Evolutionary conservation across 768 basidiomycete species (phyloP), one percentile per base, ranked within the genome.

Genomic region (Naganishia antarctica): DNA sequence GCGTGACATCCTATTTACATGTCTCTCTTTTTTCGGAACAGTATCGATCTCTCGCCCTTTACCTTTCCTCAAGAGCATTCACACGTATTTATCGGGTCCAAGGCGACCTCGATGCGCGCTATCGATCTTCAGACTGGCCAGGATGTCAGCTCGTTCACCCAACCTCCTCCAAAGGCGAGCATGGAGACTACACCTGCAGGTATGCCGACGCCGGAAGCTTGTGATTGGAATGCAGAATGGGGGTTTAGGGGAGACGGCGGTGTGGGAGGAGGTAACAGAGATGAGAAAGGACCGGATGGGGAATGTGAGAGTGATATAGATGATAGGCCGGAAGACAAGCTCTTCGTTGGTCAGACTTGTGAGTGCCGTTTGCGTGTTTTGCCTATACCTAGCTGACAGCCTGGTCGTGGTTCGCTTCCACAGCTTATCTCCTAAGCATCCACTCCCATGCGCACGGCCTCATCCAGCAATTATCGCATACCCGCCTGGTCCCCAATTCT

Each of bases 341-440:
- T 89, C 0, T 85, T 84, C 70, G 82, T 89, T 65, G 87, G 87
- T 1, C 80, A 85, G 16, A 86, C 86, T 57, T 85, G 85, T 86
- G 68, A 72, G 83, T 72, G 21, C 23, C 34, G 4, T 43, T 51
- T 18, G 43, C 57, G 28, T n/a, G 16, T 28, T 37, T 28, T 48
- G 37, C 34, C n/a, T 13, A 31, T 18, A 1, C 37, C 63, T 40
- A 5, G 37, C 28, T 59, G 44, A 41, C 31, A 37, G 12, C 31
- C 37, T 32, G 29, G n/a, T n/a, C n/a, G n/a, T n/a, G n/a, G n/a
- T 43, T n/a, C 0, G 2, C 8, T 50, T 80, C 9, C 70, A 18
- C 76, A 90, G 94, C 97, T 73, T 97, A 97, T 72, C 85, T 89
- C 66, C 85, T 99, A 61, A 84, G 88, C 43, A 92, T 97, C 59